These are phyloP conservation scores for Mycena floridula DNA, from an alignment of 768 basidiomycete species.

Conservation along the genomic window DNA sequence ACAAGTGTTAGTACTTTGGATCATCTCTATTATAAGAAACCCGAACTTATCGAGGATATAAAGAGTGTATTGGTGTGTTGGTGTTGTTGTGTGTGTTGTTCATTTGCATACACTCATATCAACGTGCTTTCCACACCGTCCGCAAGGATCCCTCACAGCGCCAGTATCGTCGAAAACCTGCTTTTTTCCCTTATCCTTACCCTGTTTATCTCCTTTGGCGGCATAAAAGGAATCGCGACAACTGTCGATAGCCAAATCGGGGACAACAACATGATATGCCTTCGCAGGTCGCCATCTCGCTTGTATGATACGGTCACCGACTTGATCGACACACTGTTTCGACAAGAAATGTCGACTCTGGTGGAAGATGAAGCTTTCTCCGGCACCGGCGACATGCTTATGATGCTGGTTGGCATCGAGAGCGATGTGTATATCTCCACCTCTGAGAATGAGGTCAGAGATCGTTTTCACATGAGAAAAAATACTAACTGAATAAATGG, in stretches of 20 bases:
- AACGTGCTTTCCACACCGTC: too few relatives aligned
- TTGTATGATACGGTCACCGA: not conserved
- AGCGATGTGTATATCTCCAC: not conserved
- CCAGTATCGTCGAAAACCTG: slow-evolving; percentile 10
- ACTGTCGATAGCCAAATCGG: not conserved
- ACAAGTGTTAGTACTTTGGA: too few relatives aligned
- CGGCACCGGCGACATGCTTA: not conserved
- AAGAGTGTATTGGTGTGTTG: too few relatives aligned
- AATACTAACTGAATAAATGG: not conserved
- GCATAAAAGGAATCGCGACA: slow-evolving; percentile 1
- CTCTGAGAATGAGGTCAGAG: not conserved
- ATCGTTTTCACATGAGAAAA: not conserved
- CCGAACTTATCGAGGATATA: too few relatives aligned
- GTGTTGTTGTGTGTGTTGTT: too few relatives aligned
- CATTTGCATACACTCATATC: too few relatives aligned
- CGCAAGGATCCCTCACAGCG: too few relatives aligned
- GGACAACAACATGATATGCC: not conserved
- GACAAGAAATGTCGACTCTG: not conserved
- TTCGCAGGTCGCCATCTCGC: not conserved
- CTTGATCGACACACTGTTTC: not conserved
- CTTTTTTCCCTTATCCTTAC: not conserved
- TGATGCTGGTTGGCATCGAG: not conserved
- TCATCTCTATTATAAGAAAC: too few relatives aligned
- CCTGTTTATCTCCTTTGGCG: slow-evolving; percentile 5
- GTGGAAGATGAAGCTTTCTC: not conserved